Evolutionary conservation across 805 yeast species (phyloP).

Genomic region (Brettanomyces bruxellensis): DNA sequence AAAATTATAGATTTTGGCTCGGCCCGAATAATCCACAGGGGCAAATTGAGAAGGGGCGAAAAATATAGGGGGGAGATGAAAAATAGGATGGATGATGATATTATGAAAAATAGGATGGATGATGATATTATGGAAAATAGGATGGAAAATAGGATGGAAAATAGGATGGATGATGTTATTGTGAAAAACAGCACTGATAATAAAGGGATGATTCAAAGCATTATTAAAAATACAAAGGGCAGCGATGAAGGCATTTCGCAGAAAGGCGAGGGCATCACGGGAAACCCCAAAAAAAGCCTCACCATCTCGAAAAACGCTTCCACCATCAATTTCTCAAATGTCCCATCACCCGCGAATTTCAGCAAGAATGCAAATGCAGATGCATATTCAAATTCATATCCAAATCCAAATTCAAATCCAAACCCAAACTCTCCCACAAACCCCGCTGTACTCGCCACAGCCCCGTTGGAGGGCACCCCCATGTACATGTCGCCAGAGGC

Average conservation of each 20-base stretch:
- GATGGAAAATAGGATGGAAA: no score
- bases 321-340: no score
- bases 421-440: no score
- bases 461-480: conserved; percentile 79
- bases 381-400: no score
- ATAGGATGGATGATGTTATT: neutral
- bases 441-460: conserved; percentile 7
- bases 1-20: conserved; percentile 98
- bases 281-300: neutral
- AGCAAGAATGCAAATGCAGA: no score
- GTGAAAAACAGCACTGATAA: neutral
- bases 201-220: no score
- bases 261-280: neutral
- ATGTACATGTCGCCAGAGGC: conserved; percentile 99
- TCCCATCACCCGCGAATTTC: no score
- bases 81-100: no score
- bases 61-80: neutral
- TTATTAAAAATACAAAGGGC: no score
- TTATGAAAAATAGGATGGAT: no score
- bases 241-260: no score
- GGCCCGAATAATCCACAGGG: conserved; percentile 74
- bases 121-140: neutral
- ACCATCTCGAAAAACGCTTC: neutral
- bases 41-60: conserved; percentile 5
- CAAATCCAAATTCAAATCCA: no score